A percentile compares a stretch with the other conserved stretches of the same genome.
Conservation (phyloP, 1,139 yeast species). For the Diutina ranongensis region DNA sequence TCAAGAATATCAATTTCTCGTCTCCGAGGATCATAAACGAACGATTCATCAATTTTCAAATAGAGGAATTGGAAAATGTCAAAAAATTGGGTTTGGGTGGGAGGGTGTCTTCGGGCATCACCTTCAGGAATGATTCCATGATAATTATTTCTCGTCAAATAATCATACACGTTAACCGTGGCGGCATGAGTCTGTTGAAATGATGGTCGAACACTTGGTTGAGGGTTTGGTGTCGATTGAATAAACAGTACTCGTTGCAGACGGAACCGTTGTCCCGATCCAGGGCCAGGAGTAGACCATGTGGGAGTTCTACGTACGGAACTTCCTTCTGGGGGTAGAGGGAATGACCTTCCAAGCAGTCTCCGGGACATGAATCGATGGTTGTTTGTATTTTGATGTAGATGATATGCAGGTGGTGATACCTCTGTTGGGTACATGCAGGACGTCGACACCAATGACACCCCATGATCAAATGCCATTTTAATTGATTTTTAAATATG, state of each 20-base stretch:
- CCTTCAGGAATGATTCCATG: not conserved
- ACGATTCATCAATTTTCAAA: not conserved
- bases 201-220: not conserved
- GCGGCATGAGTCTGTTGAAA: not conserved
- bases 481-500: too few relatives aligned
- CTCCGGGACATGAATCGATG: not conserved
- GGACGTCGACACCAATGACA: not conserved
- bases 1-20: not conserved
- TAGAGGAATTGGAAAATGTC: not conserved
- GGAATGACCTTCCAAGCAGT: conserved; percentile 3
- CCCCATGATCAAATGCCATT: too few relatives aligned
- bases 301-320: not conserved
- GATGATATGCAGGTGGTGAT: too few relatives aligned
- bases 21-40: not conserved
- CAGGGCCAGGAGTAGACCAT: not conserved
- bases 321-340: conserved; percentile 2
- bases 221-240: not conserved
- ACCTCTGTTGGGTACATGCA: not conserved
- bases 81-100: not conserved
- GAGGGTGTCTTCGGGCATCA: not conserved
- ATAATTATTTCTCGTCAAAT: not conserved
- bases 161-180: not conserved
- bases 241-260: not conserved
- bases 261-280: not conserved
- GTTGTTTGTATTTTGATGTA: too few relatives aligned